Evolutionary conservation across 768 basidiomycete genomes (phyloP), one percentile per base, ranked within the genome.

Genomic region (Nevesoporus exiguus): DNA sequence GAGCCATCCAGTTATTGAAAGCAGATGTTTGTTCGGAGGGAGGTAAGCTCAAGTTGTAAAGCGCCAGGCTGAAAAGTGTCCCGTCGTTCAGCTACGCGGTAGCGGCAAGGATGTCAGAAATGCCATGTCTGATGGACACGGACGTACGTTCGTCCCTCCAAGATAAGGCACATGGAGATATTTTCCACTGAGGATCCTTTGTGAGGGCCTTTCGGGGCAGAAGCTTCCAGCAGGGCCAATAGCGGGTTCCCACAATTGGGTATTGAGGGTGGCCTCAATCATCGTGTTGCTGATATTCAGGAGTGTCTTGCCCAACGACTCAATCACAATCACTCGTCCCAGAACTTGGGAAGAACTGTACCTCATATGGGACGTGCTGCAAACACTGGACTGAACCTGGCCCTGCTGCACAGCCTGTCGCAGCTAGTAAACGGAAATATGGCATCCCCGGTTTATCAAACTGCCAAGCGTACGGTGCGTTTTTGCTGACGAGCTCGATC

Each of bases 171-270:
- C 63, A 47, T 77, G 81, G 17, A 78, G 61, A 61, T 82, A 84
- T 25, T 81, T 69, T 6, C 80, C 80, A 6, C 73, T 66, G 1
- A 70, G 64, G 27, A 83, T 77, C 36, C 71, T 71, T 6, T 62
- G 50, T 1, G 82, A 83, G 5, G 80, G 77, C 37, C 76, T 64
- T 47, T 71, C 74, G 0, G 78, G 63, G 19, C 78, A 63, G 47
- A 83, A 71, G 61, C 80, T 83, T 2, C 80, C 80, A 0, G 67
- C 49, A 1, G 79, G 78, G 0, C 82, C 82, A 5, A 82, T 73
- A 0, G 80, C 55, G 0, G 83, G 82, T 57, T 84, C 73, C 83
- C 83, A 84, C 5, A 83, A 66, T 57, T 85, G 83, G 0, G 53
- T 17, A 48, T 84, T 83, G 25, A 84, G 64, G 1, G 77, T 77